Base-by-base conservation (phyloP, 2,329 filamentous ascomycete genomes). In the Elsinoe ampelina region DNA sequence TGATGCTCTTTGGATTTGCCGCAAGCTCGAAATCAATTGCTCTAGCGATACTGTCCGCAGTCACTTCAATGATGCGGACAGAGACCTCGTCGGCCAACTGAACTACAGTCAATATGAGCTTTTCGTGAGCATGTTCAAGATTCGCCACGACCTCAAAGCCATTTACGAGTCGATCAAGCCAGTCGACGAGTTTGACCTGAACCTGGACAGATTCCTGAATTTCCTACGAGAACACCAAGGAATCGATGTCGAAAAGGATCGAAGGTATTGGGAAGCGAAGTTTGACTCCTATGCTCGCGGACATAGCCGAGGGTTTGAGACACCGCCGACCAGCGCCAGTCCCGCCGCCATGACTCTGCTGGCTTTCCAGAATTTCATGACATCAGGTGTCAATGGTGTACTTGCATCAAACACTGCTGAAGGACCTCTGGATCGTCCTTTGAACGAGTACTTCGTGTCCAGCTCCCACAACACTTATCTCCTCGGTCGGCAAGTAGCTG, bases 391-490 rank as follows among this genome's bases (percentile, higher is more conserved):
- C 64, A 93, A 91, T 64, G 75, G 80, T 1, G 77, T 85, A 1
- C 77, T 89, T 32, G 71, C 78, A 1, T 47, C 54, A 11, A 41
- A 15, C 20, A 55, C 55, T n/a, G 58, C 32, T 43, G 65, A 68
- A 30, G 62, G 64, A 10, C 63, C 43, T 79, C 81, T 96, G 56
- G 84, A 95, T 66, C 83, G 87, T 20, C 93, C 93, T 0, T 76
- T 97, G 69, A 95, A 95, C 68, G 92, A 97, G 68, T 98, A 98
- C 71, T 96, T 90, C 75, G 93, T 98, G 63, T 97, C 92, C 1
- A 96, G 91, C 74, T 97, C 93, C 1, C 93, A 98, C 77, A 98
- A 98, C 72, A 98, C 93, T 0, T 98, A 98, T 66, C 83, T 98
- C 0, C 78, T 95, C 3, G 93, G 93, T 12, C 85, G 91, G 55